Percentiles rank a stretch among this genome's conserved stretches.
Evolutionary conservation across 1,139 yeast species (phyloP).

Genomic region (Martiniozyma asiatica): DNA sequence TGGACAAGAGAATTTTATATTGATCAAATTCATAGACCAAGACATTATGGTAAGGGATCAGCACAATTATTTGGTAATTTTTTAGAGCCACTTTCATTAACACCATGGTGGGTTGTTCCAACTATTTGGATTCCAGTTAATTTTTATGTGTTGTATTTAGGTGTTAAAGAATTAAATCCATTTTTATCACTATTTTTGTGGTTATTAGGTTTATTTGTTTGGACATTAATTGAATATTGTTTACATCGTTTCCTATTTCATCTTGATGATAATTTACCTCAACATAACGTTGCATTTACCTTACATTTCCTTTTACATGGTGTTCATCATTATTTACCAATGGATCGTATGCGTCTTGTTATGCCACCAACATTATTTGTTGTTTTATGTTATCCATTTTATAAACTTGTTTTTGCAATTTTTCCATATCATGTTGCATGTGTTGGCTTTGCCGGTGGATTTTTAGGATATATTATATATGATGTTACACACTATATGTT

Average conservation of each 20-base stretch:
- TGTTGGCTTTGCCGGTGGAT: conserved; percentile 84
- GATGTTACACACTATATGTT: conserved; percentile 84
- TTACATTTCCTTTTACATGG: conserved; percentile 89
- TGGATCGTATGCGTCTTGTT: conserved; percentile 87
- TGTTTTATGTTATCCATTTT: conserved; percentile 46
- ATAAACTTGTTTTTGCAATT: conserved; percentile 42
- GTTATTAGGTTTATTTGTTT: conserved; percentile 61
- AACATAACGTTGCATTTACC: conserved; percentile 60
- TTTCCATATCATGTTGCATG: conserved; percentile 52
- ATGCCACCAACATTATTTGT: conserved; percentile 87
- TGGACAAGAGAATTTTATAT: conserved; percentile 82
- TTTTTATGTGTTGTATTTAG: conserved; percentile 32
- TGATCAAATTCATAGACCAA: conserved; percentile 94
- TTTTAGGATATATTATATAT: conserved; percentile 82
- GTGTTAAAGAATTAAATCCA: conserved; percentile 26
- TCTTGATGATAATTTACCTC: conserved; percentile 76
- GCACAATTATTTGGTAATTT: conserved; percentile 79
- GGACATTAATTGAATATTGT: conserved; percentile 86
- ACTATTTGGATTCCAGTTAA: conserved; percentile 78
- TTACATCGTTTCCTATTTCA: conserved; percentile 91
- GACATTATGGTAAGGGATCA: conserved; percentile 85
- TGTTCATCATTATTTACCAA: conserved; percentile 92
- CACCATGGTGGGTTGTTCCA: conserved; percentile 84
- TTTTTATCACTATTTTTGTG: conserved; percentile 28
- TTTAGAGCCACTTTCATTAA: conserved; percentile 56